Percentiles rank a stretch among this genome's conserved stretches.
Evolutionary conservation across 2,329 filamentous ascomycete genomes (phyloP).

Genomic region (Xylariomycetidae sp.): DNA sequence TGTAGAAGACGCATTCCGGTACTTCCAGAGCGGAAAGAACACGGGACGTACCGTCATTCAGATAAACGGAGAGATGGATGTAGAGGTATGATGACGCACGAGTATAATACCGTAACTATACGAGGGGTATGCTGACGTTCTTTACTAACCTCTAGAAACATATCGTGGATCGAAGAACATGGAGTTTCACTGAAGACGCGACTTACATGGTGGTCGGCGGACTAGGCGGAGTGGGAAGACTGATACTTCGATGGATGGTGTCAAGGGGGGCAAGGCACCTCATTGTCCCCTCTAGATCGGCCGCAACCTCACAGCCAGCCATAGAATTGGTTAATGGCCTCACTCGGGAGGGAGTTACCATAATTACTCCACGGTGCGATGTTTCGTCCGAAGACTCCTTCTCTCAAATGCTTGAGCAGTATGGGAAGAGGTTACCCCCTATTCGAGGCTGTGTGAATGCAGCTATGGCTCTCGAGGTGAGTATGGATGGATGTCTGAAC

Average conservation of each 20-base stretch:
- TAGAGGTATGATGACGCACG: too few relatives aligned
- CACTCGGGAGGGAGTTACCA: background rate
- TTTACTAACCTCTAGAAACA: background rate
- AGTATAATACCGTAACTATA: too few relatives aligned
- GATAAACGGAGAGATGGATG: too few relatives aligned
- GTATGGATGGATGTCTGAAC: background rate
- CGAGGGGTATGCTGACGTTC: background rate
- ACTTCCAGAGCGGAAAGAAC: constrained; percentile 9
- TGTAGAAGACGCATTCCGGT: constrained; percentile 10
- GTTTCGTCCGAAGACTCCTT: background rate
- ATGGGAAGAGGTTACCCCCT: background rate
- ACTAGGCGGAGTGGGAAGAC: constrained; percentile 10
- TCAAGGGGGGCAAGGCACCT: constrained; percentile 14
- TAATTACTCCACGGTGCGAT: background rate
- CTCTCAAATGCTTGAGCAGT: background rate
- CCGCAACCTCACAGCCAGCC: constrained; percentile 2
- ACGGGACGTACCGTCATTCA: constrained; percentile 7
- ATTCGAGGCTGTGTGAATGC: constrained; percentile 2
- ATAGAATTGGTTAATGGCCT: background rate
- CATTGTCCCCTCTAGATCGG: constrained; percentile 14
- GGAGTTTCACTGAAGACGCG: constrained; percentile 5
- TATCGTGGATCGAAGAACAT: constrained; percentile 1
- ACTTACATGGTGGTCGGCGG: constrained; percentile 11
- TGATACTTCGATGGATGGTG: constrained; percentile 17
- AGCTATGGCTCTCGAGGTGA: constrained; percentile 1